Conservation (phyloP, 2,329 filamentous ascomycete genomes). For the Talaromyces sp. region DNA sequence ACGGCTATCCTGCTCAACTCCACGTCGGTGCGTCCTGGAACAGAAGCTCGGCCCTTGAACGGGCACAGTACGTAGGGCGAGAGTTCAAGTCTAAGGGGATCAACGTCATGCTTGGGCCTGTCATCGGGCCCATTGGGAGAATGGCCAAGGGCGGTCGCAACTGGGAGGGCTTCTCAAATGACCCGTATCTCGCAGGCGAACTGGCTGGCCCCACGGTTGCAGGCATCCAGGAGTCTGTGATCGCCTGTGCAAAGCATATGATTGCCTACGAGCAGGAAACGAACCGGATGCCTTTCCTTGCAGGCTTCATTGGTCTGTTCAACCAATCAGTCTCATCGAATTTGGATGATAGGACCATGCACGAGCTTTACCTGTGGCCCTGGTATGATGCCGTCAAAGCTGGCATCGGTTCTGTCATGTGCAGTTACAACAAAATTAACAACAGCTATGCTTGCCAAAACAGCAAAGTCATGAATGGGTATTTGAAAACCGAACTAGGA, state of each 20-base stretch:
- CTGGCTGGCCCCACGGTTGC: conserved; percentile 34
- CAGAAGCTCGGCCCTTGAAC: conserved; percentile 45
- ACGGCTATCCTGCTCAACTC: conserved; percentile 38
- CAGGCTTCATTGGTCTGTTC: conserved; percentile 29
- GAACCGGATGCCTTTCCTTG: conserved; percentile 59
- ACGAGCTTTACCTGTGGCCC: conserved; percentile 62
- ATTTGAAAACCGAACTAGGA: conserved; percentile 73
- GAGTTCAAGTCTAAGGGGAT: conserved; percentile 53
- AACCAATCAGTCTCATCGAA: conserved; percentile 50
- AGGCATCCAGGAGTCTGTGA: conserved; percentile 36
- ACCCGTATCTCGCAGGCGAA: conserved; percentile 35
- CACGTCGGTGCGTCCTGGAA: conserved; percentile 49
- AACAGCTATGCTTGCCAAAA: conserved; percentile 78
- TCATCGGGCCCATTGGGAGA: conserved; percentile 39
- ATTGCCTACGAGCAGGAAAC: conserved; percentile 54
- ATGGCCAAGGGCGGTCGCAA: conserved; percentile 37
- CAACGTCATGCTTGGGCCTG: conserved; percentile 37
- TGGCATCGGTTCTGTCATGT: conserved; percentile 58
- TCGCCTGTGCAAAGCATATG: conserved; percentile 45
- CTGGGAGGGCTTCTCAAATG: conserved; percentile 37
- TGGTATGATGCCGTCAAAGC: conserved; percentile 58
- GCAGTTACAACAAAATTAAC: conserved; percentile 60
- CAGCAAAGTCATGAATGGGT: conserved; percentile 65
- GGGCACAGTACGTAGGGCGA: conserved; percentile 50
- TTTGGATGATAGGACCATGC: conserved; percentile 60